Evolutionary conservation across 2,329 filamentous ascomycete species (phyloP).

Genomic region (Hypocreales sp.): DNA sequence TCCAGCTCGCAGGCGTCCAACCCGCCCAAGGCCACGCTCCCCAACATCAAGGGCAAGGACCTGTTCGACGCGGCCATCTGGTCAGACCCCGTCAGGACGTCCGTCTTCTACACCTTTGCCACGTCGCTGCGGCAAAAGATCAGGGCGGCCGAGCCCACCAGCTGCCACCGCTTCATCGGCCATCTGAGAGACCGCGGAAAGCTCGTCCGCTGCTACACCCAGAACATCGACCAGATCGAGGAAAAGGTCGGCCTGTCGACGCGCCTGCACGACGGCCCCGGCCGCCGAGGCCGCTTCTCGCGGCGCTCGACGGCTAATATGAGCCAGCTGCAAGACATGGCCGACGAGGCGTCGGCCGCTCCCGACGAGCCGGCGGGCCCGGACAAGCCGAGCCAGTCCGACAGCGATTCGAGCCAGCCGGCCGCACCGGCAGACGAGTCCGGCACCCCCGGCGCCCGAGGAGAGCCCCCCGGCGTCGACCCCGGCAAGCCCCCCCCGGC

Average conservation of each 20-base stretch:
- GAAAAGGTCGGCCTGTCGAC: constrained; percentile 53
- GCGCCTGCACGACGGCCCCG: constrained; percentile 44
- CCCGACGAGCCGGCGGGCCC: constrained; percentile 3
- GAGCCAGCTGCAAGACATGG: constrained; percentile 20
- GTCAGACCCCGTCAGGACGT: constrained; percentile 50
- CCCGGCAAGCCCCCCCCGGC: constrained; percentile 4
- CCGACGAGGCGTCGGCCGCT: constrained; percentile 14
- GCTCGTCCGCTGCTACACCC: constrained; percentile 56
- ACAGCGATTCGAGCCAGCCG: constrained; percentile 3
- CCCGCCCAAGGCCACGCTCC: constrained; percentile 22
- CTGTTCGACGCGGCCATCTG: constrained; percentile 58
- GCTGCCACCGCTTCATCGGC: constrained; percentile 53
- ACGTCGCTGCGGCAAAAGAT: constrained; percentile 51
- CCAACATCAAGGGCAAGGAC: constrained; percentile 54
- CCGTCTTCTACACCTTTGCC: constrained; percentile 58
- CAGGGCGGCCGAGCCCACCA: constrained; percentile 44
- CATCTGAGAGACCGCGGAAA: constrained; percentile 51
- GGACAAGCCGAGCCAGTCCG: constrained; percentile 5
- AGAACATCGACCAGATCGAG: constrained; percentile 63
- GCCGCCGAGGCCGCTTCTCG: constrained; percentile 44
- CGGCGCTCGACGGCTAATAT: constrained; percentile 24
- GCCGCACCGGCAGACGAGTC: constrained; percentile 4
- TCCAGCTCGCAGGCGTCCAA: constrained; percentile 20
- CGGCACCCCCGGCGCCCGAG: constrained; percentile 1
- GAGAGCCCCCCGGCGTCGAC: constrained; percentile 8